These are phyloP conservation scores for Vigna reflexopilosa DNA, from an alignment of 306 rosid species.

Conservation along the genomic window DNA sequence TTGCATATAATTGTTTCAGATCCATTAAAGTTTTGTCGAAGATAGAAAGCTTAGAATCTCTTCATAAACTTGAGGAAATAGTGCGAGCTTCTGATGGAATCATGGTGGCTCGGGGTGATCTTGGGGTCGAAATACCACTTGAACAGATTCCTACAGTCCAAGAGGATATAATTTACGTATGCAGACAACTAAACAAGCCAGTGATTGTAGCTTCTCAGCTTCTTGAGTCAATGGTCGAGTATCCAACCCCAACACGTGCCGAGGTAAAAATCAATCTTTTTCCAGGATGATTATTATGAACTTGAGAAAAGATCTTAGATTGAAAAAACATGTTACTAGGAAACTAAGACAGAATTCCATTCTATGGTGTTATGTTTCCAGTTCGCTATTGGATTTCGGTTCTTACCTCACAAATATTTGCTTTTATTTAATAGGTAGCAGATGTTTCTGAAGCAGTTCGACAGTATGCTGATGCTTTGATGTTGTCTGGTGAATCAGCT, in stretches of 20 bases:
- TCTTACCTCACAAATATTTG: conserved; percentile 31
- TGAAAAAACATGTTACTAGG: background rate
- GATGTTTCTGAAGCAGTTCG: conserved; percentile 92
- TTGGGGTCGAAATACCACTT: conserved; percentile 91
- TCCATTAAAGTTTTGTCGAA: conserved; percentile 76
- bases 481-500: conserved; percentile 92
- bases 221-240: conserved; percentile 92
- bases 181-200: conserved; percentile 89
- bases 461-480: conserved; percentile 88
- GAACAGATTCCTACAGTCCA: conserved; percentile 88
- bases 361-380: conserved; percentile 9
- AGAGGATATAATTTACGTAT: conserved; percentile 63
- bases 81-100: conserved; percentile 86
- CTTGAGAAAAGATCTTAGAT: conserved; percentile 12
- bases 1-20: conserved; percentile 52
- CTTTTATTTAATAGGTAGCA: conserved; percentile 71
- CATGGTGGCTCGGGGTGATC: conserved; percentile 94
- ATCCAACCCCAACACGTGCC: conserved; percentile 97
- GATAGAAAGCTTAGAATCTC: conserved; percentile 88
- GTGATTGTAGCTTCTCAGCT: conserved; percentile 95
- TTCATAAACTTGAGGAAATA: conserved; percentile 74
- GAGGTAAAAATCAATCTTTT: conserved; percentile 60
- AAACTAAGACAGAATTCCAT: background rate
- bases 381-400: conserved; percentile 4
- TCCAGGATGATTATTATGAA: background rate